Evolutionary conservation across 1,284 basidiomycete genomes (phyloP), one percentile per base, ranked within the genome.

Genomic region (Trichosporon asahii): DNA sequence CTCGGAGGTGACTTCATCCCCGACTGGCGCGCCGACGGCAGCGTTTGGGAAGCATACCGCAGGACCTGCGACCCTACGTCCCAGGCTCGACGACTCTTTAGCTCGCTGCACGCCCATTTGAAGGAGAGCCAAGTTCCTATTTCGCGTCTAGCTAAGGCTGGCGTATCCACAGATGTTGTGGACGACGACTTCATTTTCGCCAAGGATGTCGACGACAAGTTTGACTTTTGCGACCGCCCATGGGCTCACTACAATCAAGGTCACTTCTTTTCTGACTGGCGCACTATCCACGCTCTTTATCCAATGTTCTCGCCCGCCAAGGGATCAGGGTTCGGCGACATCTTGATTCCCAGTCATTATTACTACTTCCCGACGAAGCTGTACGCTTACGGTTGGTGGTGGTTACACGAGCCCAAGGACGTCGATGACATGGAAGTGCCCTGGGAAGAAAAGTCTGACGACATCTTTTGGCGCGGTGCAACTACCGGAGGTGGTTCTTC

Each of bases 191-290:
- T 91, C 78, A 77, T 76, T 5, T 95, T 92, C 80, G 84, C 85
- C 21, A 80, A 83, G 68, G 83, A 81, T 6, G 88, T 90, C 1
- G 89, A 91, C 65, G 86, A 88, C 70, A 85, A 86, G 21, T 87
- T 88, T 73, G 89, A 95, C 77, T 95, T 91, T 77, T 98, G 95
- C 83, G 80, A 85, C 31, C 86, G 89, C 60, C 94, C 95, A 0
- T 90, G 91, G 84, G 89, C 91, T 33, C 93, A 91, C 76, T 90
- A 91, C 78, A 87, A 87, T 57, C 94, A 97, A 79, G 94, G 94
- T 8, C 94, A 94, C 80, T 97, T 96, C 83, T 98, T 96, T 87
- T 93, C 92, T 21, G 95, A 98, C 81, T 96, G 93, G 91, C 86
- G 95, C 21, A 92, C 90, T 0, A 90, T 95, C 69, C 88, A 91